These are phyloP conservation scores for Hortiboletus flavorubellus DNA, from an alignment of 768 basidiomycete genomes.

Conservation along the genomic window DNA sequence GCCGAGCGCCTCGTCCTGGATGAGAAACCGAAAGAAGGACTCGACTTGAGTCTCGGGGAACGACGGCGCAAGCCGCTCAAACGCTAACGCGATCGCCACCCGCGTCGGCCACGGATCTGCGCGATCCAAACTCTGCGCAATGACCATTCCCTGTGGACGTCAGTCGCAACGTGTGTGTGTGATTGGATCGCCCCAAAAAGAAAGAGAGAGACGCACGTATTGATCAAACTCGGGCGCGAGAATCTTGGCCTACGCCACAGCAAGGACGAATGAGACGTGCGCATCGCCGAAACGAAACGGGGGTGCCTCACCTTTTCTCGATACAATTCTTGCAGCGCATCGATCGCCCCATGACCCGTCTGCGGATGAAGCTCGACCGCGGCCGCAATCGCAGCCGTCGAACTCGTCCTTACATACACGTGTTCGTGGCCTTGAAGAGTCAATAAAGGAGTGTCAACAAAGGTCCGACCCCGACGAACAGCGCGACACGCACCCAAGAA, in stretches of 20 bases:
- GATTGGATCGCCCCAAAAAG: not conserved
- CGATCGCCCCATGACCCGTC: constrained; percentile 44
- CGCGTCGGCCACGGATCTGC: constrained; percentile 87
- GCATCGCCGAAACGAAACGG: no score
- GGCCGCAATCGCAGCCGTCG: constrained; percentile 71
- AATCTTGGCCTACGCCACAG: constrained; percentile 60
- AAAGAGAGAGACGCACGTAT: constrained; percentile 58
- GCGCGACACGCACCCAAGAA: constrained; percentile 59
- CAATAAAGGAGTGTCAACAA: no score
- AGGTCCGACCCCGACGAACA: not conserved
- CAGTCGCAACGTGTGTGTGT: not conserved
- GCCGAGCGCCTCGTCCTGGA: constrained; percentile 83
- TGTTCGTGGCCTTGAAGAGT: constrained; percentile 63
- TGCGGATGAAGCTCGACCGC: constrained; percentile 73
- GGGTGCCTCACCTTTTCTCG: constrained; percentile 63
- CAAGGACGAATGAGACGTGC: not conserved
- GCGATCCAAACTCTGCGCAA: constrained; percentile 80
- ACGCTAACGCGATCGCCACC: constrained; percentile 65
- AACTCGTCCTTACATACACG: constrained; percentile 71
- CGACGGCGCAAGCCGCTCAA: constrained; percentile 63
- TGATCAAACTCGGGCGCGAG: constrained; percentile 90
- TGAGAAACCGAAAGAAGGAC: constrained; percentile 80
- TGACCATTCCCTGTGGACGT: constrained; percentile 78
- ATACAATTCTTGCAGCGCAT: constrained; percentile 66
- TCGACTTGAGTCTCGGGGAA: constrained; percentile 62